phyloP scores from a whole-genome alignment of 164 flowering plant species.

The Hamamelis virginiana region DNA sequence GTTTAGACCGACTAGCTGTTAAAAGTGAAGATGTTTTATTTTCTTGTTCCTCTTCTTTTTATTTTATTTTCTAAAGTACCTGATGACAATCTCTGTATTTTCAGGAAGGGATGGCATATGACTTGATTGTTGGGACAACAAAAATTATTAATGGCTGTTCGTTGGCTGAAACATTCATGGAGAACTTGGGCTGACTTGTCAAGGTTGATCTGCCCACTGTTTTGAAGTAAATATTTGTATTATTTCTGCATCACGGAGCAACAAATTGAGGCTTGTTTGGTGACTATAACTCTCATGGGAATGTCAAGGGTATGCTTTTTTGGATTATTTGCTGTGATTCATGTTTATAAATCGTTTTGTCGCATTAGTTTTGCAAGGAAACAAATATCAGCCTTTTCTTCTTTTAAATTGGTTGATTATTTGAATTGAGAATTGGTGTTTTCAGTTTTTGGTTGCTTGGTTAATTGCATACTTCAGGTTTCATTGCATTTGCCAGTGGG shows the following conservation, averaged over 20 bases:
- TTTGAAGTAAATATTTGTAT: not conserved
- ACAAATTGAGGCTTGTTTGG: not conserved
- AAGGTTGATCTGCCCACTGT: not conserved
- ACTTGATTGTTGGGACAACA: constrained; percentile 78
- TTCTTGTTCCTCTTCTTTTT: not conserved
- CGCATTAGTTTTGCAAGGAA: not conserved
- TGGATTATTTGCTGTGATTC: not conserved
- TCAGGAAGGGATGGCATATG: constrained; percentile 98
- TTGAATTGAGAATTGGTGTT: too few relatives aligned
- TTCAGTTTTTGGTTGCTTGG: too few relatives aligned
- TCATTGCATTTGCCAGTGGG: too few relatives aligned
- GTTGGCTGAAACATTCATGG: constrained; percentile 60
- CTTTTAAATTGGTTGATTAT: too few relatives aligned
- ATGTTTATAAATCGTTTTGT: not conserved
- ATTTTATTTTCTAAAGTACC: not conserved
- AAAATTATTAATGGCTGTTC: constrained; percentile 69
- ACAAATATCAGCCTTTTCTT: too few relatives aligned
- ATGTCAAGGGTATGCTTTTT: not conserved
- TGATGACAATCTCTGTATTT: constrained; percentile 3
- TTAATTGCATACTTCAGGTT: too few relatives aligned
- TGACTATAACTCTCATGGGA: too few relatives aligned
- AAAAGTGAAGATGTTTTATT: not conserved
- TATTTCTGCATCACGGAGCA: not conserved
- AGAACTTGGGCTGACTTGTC: constrained; percentile 34
- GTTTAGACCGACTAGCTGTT: too few relatives aligned